These are phyloP conservation scores for Capillidium heterosporum DNA, from an alignment of 371 early-diverging fungal species.

Conservation along the genomic window DNA sequence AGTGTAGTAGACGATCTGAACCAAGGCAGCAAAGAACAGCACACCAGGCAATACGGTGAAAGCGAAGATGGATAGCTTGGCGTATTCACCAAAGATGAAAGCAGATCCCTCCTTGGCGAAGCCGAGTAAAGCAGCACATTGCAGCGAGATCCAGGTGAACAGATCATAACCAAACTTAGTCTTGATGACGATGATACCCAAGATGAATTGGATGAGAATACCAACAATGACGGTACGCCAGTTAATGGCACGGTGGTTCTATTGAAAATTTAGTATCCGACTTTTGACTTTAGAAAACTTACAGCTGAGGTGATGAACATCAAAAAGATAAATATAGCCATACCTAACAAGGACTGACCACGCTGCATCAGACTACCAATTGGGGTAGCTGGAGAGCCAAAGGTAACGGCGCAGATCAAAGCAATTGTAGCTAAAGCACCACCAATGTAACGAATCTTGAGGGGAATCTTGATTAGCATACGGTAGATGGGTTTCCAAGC, in stretches of 20 bases:
- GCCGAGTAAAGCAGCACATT: slow-evolving; percentile 41
- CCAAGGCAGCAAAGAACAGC: slow-evolving; percentile 71
- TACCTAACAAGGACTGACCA: slow-evolving; percentile 53
- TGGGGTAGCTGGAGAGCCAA: slow-evolving; percentile 28
- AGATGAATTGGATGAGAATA: slow-evolving; percentile 50
- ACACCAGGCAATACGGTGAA: slow-evolving; percentile 64
- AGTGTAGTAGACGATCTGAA: slow-evolving; percentile 67
- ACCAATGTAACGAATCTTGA: slow-evolving; percentile 10
- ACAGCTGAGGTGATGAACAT: slow-evolving; percentile 34
- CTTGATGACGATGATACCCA: slow-evolving; percentile 65
- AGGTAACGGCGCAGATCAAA: slow-evolving; percentile 28
- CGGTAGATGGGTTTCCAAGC: slow-evolving; percentile 11
- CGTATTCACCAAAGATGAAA: slow-evolving; percentile 45
- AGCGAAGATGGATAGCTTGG: slow-evolving; percentile 29
- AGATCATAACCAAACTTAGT: slow-evolving; percentile 50
- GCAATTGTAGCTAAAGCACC: slow-evolving; percentile 20
- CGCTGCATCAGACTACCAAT: slow-evolving; percentile 49
- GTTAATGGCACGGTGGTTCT: slow-evolving; percentile 36
- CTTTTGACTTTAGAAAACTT: too few species aligned
- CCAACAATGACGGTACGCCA: slow-evolving; percentile 64
- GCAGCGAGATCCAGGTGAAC: slow-evolving; percentile 52
- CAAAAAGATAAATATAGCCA: slow-evolving; percentile 34
- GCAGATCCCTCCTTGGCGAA: slow-evolving; percentile 41
- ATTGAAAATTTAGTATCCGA: too few species aligned
- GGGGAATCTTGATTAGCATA: slow-evolving; percentile 9